phyloP scores from a whole-genome alignment of 352 stramenopile species.

The Globisporangium takayamanum region DNA sequence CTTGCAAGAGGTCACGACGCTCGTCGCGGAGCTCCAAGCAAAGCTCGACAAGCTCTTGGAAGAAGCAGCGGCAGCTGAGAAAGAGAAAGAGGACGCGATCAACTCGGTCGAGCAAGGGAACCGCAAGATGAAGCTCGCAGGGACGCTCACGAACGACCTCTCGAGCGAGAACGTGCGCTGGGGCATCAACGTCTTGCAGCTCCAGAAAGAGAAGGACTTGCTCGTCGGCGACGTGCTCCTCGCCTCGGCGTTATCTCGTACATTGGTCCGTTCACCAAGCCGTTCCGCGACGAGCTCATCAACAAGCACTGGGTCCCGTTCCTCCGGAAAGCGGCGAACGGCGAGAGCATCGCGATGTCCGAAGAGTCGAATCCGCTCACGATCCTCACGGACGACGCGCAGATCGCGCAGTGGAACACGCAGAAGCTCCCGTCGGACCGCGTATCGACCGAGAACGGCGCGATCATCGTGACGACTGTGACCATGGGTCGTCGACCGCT shows the following conservation, averaged over 20 bases:
- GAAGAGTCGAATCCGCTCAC: conserved; percentile 83
- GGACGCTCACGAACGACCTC: conserved; percentile 92
- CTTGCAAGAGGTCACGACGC: conserved; percentile 80
- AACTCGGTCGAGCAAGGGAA: conserved; percentile 90
- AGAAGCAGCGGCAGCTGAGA: conserved; percentile 87
- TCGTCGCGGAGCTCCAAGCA: conserved; percentile 89
- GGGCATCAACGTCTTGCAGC: conserved; percentile 90
- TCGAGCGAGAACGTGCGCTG: conserved; percentile 95
- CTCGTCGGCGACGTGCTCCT: conserved; percentile 93
- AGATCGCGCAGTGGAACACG: conserved; percentile 93
- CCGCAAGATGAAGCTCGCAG: conserved; percentile 93
- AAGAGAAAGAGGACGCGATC: conserved; percentile 91
- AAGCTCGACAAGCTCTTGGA: conserved; percentile 91
- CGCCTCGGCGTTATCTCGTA: conserved; percentile 94
- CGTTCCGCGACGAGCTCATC: conserved; percentile 92
- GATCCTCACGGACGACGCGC: conserved; percentile 90
- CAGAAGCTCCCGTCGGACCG: conserved; percentile 89
- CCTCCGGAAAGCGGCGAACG: conserved; percentile 79
- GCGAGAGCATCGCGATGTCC: conserved; percentile 88
- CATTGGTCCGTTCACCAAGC: conserved; percentile 93
- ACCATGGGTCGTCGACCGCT: conserved; percentile 87
- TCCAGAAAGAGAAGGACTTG: conserved; percentile 89
- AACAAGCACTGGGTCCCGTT: conserved; percentile 91
- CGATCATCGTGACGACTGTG: conserved; percentile 90
- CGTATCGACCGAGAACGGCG: conserved; percentile 92